A percentile compares a stretch with the other conserved stretches of the same genome.
Conservation (phyloP, 257 asterid species). For the Ballota nigra region DNA sequence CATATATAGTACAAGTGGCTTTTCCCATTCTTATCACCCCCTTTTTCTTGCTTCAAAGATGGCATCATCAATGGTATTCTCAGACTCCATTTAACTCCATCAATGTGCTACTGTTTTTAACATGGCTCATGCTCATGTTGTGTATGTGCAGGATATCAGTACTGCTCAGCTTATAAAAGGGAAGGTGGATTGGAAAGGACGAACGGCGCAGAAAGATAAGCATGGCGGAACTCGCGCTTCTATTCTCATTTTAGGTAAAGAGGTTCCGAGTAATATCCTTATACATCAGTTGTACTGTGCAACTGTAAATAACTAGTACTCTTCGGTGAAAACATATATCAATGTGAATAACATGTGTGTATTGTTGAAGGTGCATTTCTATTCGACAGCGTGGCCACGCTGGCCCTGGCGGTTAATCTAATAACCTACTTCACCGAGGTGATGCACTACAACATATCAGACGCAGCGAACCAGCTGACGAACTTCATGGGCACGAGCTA, state of each 20-base stretch:
- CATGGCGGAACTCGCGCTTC: conserved; percentile 62
- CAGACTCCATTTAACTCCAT: background rate
- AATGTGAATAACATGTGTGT: background rate
- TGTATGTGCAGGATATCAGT: conserved; percentile 36
- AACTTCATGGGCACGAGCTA: conserved; percentile 55
- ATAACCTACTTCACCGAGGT: conserved; percentile 50
- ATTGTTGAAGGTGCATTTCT: conserved; percentile 40
- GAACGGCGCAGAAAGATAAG: conserved; percentile 41
- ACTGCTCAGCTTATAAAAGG: conserved; percentile 47
- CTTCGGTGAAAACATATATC: background rate
- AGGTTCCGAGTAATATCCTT: background rate
- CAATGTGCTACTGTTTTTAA: background rate
- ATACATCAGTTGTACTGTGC: background rate
- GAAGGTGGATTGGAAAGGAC: conserved; percentile 81
- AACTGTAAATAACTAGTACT: background rate
- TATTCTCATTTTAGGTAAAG: conserved; percentile 50
- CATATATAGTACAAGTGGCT: conserved; percentile 12
- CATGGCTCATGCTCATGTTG: background rate
- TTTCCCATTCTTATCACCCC: conserved; percentile 13
- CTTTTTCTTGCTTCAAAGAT: background rate
- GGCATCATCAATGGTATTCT: conserved; percentile 24
- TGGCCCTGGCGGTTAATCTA: conserved; percentile 46
- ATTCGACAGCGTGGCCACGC: conserved; percentile 49
- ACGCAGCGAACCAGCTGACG: conserved; percentile 63
- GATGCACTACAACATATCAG: conserved; percentile 56